Percentiles rank a stretch among this genome's conserved stretches.
Conservation (phyloP, 164 flowering plant species). For the Buxus sempervirens region DNA sequence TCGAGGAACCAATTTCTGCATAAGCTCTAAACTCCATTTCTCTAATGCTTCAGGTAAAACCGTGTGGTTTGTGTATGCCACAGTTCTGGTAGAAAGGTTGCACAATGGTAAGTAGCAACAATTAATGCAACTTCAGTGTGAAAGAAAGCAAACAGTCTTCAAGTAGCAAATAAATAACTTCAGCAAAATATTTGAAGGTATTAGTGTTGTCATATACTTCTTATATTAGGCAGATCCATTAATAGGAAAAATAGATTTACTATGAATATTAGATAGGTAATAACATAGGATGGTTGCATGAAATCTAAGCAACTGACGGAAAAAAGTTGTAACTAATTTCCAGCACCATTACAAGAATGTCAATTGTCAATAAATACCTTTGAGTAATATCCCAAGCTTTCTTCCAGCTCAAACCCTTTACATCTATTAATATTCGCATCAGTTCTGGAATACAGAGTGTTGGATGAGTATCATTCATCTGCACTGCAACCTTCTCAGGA, state of each 20-base stretch:
- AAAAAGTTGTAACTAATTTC: too few relatives aligned
- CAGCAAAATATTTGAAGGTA: not conserved
- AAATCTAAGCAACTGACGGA: too few relatives aligned
- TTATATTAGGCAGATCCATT: not conserved
- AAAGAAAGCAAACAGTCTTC: not conserved
- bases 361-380: constrained; percentile 34
- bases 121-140: not conserved
- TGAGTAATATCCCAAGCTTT: constrained; percentile 87
- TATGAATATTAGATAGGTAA: not conserved
- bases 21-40: constrained; percentile 93
- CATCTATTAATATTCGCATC: constrained; percentile 80
- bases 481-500: constrained; percentile 92
- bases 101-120: constrained; percentile 5
- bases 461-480: constrained; percentile 99
- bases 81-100: constrained; percentile 50
- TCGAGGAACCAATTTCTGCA: constrained; percentile 89
- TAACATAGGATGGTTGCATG: too few relatives aligned
- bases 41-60: constrained; percentile 97
- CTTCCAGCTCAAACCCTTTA: constrained; percentile 78
- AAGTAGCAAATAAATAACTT: not conserved
- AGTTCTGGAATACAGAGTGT: constrained; percentile 97
- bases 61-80: constrained; percentile 96
- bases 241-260: not conserved
- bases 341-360: too few relatives aligned
- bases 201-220: not conserved